These are phyloP conservation scores for Solanum okadae DNA, from an alignment of 257 asterid genomes.

Conservation along the genomic window DNA sequence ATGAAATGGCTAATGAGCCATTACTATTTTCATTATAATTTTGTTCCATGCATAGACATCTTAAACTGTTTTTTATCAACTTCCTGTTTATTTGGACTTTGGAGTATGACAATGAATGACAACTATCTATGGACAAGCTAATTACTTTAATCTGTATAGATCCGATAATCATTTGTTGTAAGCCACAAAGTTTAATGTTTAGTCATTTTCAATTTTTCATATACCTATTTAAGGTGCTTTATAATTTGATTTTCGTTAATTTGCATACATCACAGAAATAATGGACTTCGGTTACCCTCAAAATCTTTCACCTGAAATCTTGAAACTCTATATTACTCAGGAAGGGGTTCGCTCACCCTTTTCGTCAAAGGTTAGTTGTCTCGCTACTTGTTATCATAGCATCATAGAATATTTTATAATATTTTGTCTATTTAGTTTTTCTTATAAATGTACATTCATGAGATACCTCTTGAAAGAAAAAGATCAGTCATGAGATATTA, in stretches of 20 bases:
- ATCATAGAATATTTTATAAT: background rate
- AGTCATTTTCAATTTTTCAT: background rate
- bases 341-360: slow-evolving; percentile 99
- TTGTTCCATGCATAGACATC: background rate
- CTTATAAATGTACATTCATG: background rate
- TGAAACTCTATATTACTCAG: slow-evolving; percentile 98
- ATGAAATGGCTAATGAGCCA: background rate
- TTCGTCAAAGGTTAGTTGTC: slow-evolving; percentile 76
- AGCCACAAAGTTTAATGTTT: background rate
- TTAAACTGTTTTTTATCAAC: background rate
- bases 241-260: background rate
- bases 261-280: slow-evolving; percentile 52
- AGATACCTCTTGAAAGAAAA: background rate
- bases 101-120: background rate
- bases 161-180: background rate
- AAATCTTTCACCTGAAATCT: slow-evolving; percentile 94
- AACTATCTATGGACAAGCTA: background rate
- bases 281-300: slow-evolving; percentile 99
- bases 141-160: background rate
- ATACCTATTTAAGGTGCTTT: background rate
- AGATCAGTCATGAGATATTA: background rate
- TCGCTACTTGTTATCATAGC: background rate
- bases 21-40: background rate
- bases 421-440: background rate
- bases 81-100: background rate